A percentile compares a stretch with the other conserved stretches of the same genome.
phyloP scores from a whole-genome alignment of 257 asterid species.

The Mitragyna speciosa region DNA sequence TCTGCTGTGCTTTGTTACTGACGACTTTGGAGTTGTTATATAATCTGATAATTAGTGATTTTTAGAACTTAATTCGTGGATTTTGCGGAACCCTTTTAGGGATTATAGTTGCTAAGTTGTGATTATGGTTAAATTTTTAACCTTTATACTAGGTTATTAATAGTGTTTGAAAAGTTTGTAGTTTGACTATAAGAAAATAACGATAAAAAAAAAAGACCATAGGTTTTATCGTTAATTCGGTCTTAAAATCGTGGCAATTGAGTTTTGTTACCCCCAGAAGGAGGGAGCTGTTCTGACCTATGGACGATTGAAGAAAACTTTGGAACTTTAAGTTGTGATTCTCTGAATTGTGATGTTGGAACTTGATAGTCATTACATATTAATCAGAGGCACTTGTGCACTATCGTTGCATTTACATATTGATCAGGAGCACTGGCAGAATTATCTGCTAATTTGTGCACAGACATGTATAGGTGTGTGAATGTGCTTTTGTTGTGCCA shows the following conservation, averaged over 20 bases:
- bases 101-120: neutral
- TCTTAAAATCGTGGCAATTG: neutral
- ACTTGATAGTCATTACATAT: too few relatives aligned
- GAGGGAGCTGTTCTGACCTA: neutral
- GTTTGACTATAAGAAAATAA: neutral
- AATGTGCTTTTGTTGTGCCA: neutral
- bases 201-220: too few relatives aligned
- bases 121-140: neutral
- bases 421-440: neutral
- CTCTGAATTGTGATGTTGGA: too few relatives aligned
- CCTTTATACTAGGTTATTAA: neutral
- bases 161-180: neutral
- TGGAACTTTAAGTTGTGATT: too few relatives aligned
- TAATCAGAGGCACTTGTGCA: neutral
- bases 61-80: neutral
- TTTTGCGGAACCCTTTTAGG: neutral
- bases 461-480: neutral
- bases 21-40: neutral
- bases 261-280: too few relatives aligned
- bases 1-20: neutral
- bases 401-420: neutral
- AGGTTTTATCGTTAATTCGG: neutral
- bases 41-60: neutral
- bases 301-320: neutral
- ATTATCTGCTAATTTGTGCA: neutral